A percentile compares a stretch with the other conserved stretches of the same genome.
Conservation (phyloP, 176 grass and related monocot genomes). For the Aegilops speltoides region DNA sequence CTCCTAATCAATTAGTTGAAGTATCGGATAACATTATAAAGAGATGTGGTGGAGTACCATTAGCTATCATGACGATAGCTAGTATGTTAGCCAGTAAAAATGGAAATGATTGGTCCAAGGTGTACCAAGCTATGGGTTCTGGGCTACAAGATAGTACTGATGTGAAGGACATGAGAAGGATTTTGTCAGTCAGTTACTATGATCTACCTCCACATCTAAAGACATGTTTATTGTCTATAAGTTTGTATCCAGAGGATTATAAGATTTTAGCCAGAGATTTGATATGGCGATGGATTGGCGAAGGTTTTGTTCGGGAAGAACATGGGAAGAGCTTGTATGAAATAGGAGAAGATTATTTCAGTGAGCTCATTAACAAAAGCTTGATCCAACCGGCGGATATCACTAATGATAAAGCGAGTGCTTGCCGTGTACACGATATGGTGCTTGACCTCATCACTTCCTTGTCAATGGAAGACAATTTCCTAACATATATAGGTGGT, state of each 20-base stretch:
- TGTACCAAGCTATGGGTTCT: conserved; percentile 8
- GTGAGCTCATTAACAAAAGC: neutral
- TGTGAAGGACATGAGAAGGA: neutral
- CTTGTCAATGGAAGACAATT: neutral
- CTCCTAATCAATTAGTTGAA: neutral
- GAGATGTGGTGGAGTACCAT: conserved; percentile 29
- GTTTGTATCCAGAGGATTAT: conserved; percentile 3
- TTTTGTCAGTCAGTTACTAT: conserved; percentile 18
- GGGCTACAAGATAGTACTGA: neutral
- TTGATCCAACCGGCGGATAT: neutral
- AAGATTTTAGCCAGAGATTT: neutral
- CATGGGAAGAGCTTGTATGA: neutral
- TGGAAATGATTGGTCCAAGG: neutral
- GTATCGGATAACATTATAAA: neutral
- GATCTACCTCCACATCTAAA: neutral
- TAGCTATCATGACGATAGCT: conserved; percentile 16
- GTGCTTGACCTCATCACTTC: neutral
- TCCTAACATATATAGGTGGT: neutral
- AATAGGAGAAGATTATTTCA: neutral
- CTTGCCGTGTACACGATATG: conserved; percentile 9
- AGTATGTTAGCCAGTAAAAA: conserved; percentile 10
- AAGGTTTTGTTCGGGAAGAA: neutral
- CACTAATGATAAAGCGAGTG: neutral
- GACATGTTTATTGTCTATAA: neutral
- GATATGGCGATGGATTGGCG: conserved; percentile 13